A percentile compares a stretch with the other conserved stretches of the same genome.
Evolutionary conservation across 352 stramenopile species (phyloP).

Genomic region (Pythium graminicola): DNA sequence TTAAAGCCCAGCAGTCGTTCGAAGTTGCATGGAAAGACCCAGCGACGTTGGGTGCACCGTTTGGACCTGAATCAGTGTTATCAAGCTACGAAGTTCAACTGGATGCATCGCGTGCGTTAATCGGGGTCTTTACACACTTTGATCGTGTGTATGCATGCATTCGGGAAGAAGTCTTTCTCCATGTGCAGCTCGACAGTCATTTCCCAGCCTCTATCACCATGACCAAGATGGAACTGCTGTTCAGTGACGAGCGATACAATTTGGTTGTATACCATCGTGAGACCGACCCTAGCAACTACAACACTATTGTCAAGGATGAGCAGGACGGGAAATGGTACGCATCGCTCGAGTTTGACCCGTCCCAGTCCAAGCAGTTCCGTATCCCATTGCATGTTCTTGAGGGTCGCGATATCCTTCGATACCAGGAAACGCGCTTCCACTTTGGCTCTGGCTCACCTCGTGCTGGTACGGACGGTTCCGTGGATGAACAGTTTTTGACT

Average conservation of each 20-base stretch:
- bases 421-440: slow-evolving; percentile 60
- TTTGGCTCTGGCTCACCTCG: slow-evolving; percentile 21
- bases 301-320: slow-evolving; percentile 13
- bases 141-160: slow-evolving; percentile 61
- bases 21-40: slow-evolving; percentile 58
- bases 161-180: slow-evolving; percentile 49
- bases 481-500: slow-evolving; percentile 39
- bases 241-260: slow-evolving; percentile 74
- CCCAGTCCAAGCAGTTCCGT: slow-evolving; percentile 27
- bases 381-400: slow-evolving; percentile 54
- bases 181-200: slow-evolving; percentile 42
- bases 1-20: slow-evolving; percentile 52
- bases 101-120: slow-evolving; percentile 45
- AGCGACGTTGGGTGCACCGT: slow-evolving; percentile 29
- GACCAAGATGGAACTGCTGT: slow-evolving; percentile 58
- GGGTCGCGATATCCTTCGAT: slow-evolving; percentile 43
- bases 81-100: slow-evolving; percentile 39
- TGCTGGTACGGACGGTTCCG: slow-evolving; percentile 11
- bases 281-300: background rate
- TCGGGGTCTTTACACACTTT: slow-evolving; percentile 49
- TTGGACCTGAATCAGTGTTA: slow-evolving; percentile 34
- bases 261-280: slow-evolving; percentile 42
- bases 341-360: slow-evolving; percentile 46
- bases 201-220: slow-evolving; percentile 54
- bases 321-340: slow-evolving; percentile 34